Evolutionary conservation across 139 green algal species (phyloP).

Genomic region (Picochlorum sp.): DNA sequence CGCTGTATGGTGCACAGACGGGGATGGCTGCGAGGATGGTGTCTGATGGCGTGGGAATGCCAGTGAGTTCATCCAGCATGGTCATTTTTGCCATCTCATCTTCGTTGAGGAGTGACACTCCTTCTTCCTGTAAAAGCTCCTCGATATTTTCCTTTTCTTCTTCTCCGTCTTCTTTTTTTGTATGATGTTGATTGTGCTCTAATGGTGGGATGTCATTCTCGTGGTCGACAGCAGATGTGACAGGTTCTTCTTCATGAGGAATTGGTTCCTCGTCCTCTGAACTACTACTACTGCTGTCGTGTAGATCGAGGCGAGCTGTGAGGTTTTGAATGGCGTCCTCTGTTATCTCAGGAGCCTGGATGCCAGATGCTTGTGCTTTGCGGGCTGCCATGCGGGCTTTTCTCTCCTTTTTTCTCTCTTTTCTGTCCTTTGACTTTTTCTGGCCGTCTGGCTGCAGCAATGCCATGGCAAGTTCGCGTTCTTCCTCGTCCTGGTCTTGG

Average conservation of each 20-base stretch:
- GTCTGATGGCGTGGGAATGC: conserved; percentile 61
- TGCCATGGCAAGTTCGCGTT: conserved; percentile 62
- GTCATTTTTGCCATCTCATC: conserved; percentile 38
- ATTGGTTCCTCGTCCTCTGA: neutral
- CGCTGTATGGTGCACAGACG: conserved; percentile 81
- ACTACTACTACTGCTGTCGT: neutral
- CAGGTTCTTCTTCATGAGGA: conserved; percentile 15
- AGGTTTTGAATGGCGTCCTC: conserved; percentile 42
- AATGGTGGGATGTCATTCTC: too few relatives aligned
- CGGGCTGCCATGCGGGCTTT: conserved; percentile 49
- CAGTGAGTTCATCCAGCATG: conserved; percentile 66
- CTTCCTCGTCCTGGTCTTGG: conserved; percentile 89
- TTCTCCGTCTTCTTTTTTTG: conserved; percentile 5
- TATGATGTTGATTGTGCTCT: too few relatives aligned
- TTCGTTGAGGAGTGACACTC: conserved; percentile 34
- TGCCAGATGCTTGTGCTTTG: conserved; percentile 13
- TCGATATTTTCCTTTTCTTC: conserved; percentile 35
- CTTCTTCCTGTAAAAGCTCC: conserved; percentile 48
- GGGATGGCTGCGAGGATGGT: conserved; percentile 79
- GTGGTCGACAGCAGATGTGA: neutral
- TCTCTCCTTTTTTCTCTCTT: conserved; percentile 47
- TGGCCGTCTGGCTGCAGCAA: conserved; percentile 49
- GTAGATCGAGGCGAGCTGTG: conserved; percentile 29
- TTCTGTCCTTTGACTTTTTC: conserved; percentile 46
- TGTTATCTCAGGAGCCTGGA: conserved; percentile 20